These are phyloP conservation scores for Boletellus deceptivus DNA, from an alignment of 1,284 basidiomycete species.

Conservation along the genomic window DNA sequence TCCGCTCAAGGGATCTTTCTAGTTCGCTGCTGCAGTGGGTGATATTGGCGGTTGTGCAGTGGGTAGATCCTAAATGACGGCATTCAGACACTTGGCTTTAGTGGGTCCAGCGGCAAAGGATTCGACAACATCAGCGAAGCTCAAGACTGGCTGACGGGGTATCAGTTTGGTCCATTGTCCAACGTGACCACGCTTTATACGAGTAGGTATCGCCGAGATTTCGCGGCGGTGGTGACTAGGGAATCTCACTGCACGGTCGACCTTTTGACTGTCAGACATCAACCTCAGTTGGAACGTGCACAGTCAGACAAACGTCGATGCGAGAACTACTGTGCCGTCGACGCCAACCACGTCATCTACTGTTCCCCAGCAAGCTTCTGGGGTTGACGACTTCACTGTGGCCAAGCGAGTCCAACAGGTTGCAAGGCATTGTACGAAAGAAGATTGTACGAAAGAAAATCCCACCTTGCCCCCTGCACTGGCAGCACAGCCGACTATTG, in stretches of 20 bases:
- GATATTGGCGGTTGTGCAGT: not conserved
- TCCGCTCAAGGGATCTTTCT: not conserved
- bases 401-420: not conserved
- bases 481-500: slow-evolving; percentile 13
- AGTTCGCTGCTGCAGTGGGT: slow-evolving; percentile 30
- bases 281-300: slow-evolving; percentile 24
- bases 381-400: not conserved
- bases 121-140: slow-evolving; percentile 34
- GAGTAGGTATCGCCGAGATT: slow-evolving; percentile 15
- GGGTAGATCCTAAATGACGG: not conserved
- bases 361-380: not conserved
- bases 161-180: slow-evolving; percentile 13
- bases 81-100: slow-evolving; percentile 30
- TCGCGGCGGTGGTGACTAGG: not conserved
- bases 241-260: not conserved
- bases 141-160: slow-evolving; percentile 24
- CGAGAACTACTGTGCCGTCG: not conserved
- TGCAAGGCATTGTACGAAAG: not conserved
- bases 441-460: not conserved
- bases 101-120: slow-evolving; percentile 33
- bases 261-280: slow-evolving; percentile 13
- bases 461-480: slow-evolving; percentile 1
- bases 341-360: slow-evolving; percentile 5
- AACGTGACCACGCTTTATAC: slow-evolving; percentile 11
- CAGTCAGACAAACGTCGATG: slow-evolving; percentile 1